Evolutionary conservation across 768 basidiomycete species (phyloP).

Genomic region (Pleurotus cornucopiae): DNA sequence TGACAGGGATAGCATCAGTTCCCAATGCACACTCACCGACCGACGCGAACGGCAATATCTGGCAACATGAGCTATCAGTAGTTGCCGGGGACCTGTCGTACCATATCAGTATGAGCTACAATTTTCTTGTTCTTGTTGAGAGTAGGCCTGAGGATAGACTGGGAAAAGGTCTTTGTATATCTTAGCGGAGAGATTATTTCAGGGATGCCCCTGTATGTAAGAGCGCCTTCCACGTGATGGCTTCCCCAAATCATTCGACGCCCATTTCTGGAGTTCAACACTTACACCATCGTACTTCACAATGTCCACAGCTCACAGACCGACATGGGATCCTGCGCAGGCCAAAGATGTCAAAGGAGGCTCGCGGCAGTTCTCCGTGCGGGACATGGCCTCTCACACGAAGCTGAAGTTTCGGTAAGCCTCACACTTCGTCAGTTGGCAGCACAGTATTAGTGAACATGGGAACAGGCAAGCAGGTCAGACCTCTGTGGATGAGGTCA

Average conservation of each 20-base stretch:
- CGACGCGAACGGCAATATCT: too few species aligned
- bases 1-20: too few species aligned
- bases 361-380: constrained; percentile 87
- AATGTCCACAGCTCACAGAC: constrained; percentile 91
- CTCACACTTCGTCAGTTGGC: not conserved
- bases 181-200: too few species aligned
- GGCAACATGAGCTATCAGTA: too few species aligned
- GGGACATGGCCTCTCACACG: constrained; percentile 93
- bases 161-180: too few species aligned
- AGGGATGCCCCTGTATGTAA: too few species aligned
- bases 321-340: constrained; percentile 97
- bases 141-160: too few species aligned
- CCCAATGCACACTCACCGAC: too few species aligned
- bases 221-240: too few species aligned
- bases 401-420: constrained; percentile 94
- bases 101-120: too few species aligned
- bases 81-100: too few species aligned
- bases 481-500: constrained; percentile 73
- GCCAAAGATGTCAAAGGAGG: constrained; percentile 90
- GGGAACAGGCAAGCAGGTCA: constrained; percentile 79
- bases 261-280: not conserved
- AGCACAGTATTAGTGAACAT: not conserved
- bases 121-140: too few species aligned
- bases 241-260: not conserved
- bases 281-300: constrained; percentile 9